These are phyloP conservation scores for Carex littledalei DNA, from an alignment of 176 grass and related monocot genomes.

Conservation along the genomic window DNA sequence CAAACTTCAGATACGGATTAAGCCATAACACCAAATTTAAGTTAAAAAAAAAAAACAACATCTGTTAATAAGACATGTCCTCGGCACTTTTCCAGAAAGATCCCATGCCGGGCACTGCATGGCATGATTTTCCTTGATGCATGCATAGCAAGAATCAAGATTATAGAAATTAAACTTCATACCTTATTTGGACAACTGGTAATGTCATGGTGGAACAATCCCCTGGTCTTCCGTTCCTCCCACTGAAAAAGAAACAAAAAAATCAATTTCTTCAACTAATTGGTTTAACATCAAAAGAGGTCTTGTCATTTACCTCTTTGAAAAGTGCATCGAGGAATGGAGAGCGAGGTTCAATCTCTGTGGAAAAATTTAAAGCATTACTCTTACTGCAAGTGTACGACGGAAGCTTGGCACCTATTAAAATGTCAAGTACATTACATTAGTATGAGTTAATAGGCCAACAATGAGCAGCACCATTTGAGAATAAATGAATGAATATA, in stretches of 20 bases:
- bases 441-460: not conserved
- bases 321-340: slow-evolving; percentile 68
- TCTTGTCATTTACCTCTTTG: slow-evolving; percentile 40
- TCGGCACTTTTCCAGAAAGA: not conserved
- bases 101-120: not conserved
- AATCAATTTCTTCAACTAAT: not conserved
- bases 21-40: not conserved
- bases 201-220: slow-evolving; percentile 82
- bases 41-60: not conserved
- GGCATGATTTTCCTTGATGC: not conserved
- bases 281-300: not conserved
- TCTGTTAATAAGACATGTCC: not conserved
- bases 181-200: slow-evolving; percentile 57
- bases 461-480: not conserved
- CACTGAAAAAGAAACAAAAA: slow-evolving; percentile 30
- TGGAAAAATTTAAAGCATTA: slow-evolving; percentile 6
- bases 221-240: slow-evolving; percentile 43
- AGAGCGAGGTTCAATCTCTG: not conserved
- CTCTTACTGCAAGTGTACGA: not conserved
- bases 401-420: slow-evolving; percentile 8
- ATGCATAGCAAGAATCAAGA: not conserved
- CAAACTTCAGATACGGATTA: not conserved
- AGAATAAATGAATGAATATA: not conserved
- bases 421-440: not conserved
- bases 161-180: not conserved